Percentiles rank a stretch among this genome's conserved stretches.
These are phyloP conservation scores for Acacia confusa DNA, from an alignment of 306 rosid species.

Conservation along the genomic window DNA sequence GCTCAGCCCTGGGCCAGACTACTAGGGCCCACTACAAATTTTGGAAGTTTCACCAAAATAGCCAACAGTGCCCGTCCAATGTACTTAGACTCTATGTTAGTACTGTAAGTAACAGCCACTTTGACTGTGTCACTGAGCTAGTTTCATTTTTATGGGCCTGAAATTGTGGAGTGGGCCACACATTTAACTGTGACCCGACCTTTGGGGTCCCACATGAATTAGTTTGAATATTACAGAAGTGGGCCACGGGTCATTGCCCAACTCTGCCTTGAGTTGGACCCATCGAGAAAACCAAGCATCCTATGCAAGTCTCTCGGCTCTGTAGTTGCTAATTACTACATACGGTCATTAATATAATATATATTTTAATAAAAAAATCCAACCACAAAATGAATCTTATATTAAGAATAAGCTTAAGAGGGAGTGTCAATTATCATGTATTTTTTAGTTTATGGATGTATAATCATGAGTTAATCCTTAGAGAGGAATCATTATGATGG, in stretches of 20 bases:
- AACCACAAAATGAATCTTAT: no score
- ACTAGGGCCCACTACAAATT: conserved; percentile 18
- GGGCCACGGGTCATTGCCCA: conserved; percentile 33
- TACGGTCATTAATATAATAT: no score
- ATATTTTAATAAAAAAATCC: no score
- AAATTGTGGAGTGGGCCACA: conserved; percentile 34
- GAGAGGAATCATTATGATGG: neutral
- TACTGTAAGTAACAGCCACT: conserved; percentile 17
- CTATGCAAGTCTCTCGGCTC: conserved; percentile 32
- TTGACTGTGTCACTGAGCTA: neutral
- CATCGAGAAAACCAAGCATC: conserved; percentile 42
- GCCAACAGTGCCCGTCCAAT: neutral
- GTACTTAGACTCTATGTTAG: neutral
- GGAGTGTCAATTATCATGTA: neutral
- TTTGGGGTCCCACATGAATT: conserved; percentile 22
- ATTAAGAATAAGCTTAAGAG: no score
- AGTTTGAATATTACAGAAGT: conserved; percentile 30
- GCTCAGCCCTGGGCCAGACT: neutral
- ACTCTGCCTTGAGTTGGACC: neutral
- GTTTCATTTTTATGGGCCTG: conserved; percentile 32
- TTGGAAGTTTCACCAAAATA: conserved; percentile 24
- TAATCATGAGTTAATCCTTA: neutral
- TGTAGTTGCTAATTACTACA: neutral
- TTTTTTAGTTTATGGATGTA: neutral
- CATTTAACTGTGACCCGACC: neutral